Conservation (phyloP, 768 basidiomycete species). For the Lepiota venenata region DNA sequence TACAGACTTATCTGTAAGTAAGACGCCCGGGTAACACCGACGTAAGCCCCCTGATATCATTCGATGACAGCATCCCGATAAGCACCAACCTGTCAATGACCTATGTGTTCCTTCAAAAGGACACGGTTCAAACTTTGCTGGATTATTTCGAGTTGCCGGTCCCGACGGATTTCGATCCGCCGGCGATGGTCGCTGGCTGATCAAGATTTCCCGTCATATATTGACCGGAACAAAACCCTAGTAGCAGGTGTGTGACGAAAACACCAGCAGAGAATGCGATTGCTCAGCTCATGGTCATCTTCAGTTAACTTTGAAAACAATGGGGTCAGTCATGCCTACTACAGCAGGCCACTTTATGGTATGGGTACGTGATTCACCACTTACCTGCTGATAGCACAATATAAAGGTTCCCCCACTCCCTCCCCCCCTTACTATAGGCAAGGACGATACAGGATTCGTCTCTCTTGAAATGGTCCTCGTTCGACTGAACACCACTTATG, state of each 20-base stretch:
- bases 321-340: constrained; percentile 28
- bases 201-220: constrained; percentile 15
- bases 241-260: constrained; percentile 14
- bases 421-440: no score
- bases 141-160: constrained; percentile 27
- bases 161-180: constrained; percentile 13
- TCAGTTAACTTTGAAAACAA: constrained; percentile 31
- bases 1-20: constrained; percentile 27
- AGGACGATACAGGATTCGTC: constrained; percentile 29
- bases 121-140: constrained; percentile 28
- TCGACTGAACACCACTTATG: constrained; percentile 31
- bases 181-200: background rate
- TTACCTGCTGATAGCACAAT: background rate
- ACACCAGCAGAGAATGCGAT: background rate
- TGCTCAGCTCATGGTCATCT: background rate
- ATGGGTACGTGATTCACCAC: constrained; percentile 18
- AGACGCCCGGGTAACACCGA: background rate
- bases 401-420: background rate
- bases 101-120: constrained; percentile 34
- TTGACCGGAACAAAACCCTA: constrained; percentile 21
- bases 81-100: constrained; percentile 15
- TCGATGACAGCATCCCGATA: constrained; percentile 6
- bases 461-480: constrained; percentile 33
- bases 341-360: constrained; percentile 21
- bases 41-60: background rate